A percentile compares a stretch with the other conserved stretches of the same genome.
These are phyloP conservation scores for Neurospora sp. DNA, from an alignment of 495 filamentous ascomycete genomes.

Conservation along the genomic window DNA sequence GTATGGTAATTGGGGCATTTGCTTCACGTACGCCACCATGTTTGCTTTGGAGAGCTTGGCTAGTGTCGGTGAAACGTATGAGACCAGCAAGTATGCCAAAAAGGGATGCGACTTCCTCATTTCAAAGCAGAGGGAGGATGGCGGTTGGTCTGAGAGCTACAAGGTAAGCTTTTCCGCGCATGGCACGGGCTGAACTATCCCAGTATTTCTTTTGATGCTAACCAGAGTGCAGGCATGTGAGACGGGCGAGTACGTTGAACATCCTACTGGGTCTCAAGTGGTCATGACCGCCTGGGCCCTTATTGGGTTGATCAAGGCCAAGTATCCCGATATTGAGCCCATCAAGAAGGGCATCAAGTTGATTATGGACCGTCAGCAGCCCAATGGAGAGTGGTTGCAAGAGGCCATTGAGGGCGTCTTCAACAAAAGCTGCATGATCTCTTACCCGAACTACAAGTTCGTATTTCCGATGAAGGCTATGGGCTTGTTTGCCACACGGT, in stretches of 20 bases:
- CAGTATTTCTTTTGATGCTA: neutral
- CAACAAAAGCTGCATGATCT: constrained; percentile 99
- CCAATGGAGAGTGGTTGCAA: constrained; percentile 88
- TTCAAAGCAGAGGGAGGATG: constrained; percentile 71
- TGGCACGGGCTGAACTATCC: neutral
- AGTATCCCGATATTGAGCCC: constrained; percentile 65
- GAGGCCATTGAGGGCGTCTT: constrained; percentile 97
- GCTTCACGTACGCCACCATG: constrained; percentile 93
- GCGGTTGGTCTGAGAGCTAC: constrained; percentile 96
- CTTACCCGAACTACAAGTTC: constrained; percentile 98
- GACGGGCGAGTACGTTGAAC: constrained; percentile 39
- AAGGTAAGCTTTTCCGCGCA: constrained; percentile 40
- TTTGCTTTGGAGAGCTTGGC: constrained; percentile 83
- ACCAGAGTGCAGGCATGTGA: constrained; percentile 41
- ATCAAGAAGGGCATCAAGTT: constrained; percentile 67
- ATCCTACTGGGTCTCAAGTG: constrained; percentile 59
- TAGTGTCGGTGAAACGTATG: constrained; percentile 71
- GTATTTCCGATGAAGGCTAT: constrained; percentile 89
- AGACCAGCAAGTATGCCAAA: constrained; percentile 56
- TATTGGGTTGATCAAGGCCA: constrained; percentile 74
- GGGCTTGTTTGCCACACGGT: constrained; percentile 72
- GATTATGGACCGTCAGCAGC: constrained; percentile 73
- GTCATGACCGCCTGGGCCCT: constrained; percentile 89
- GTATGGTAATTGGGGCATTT: constrained; percentile 97
- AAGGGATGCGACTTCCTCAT: constrained; percentile 79